Evolutionary conservation across 306 rosid genomes (phyloP), one percentile per base, ranked within the genome.

Genomic region (Fragaria iinumae): DNA sequence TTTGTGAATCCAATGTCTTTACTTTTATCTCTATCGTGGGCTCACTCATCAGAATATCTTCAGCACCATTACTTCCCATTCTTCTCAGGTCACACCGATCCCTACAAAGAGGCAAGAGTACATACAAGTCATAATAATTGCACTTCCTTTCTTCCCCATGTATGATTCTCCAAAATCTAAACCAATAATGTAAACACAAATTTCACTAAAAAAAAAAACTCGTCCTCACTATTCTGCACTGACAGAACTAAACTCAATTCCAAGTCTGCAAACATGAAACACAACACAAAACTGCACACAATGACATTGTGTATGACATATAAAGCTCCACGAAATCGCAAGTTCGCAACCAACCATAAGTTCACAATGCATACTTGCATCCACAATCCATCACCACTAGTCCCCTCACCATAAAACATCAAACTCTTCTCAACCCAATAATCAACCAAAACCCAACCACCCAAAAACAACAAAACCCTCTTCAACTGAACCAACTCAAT

Each of bases 1-100:
- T 96, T 82, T 91, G 97, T 75, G 97, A 89, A 82, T 96, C 98
- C 90, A 96, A 83, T 73, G 98, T 96, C 82, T 91, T 96, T 63
- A 96, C 84, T 84, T 96, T 96, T 73, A 96, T 96, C 89, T 96
- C 97, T 70, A 96, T 93, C 34, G 88, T 73, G 20, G 99, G 48
- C 84, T 55, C 80, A 73, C 49, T 56, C 76, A 60, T 77, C 56
- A 82, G 75, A 73, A 86, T 69, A 74, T 76, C 84, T 50, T 75
- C 89, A 59, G 79, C 62, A 49, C 78, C 62, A 67, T 80, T 83
- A 72, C 88, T 92, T 76, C 94, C 97, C 98, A 95, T 94, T 69
- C 84, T 87, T 82, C 84, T 73, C 80, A 55, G 66, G 53, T 77
- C 71, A 39, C 80, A 71, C 70, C 20, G 76, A 84, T 41, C 76